A percentile compares a stretch with the other conserved stretches of the same genome.
Conservation (phyloP, 2,329 filamentous ascomycete species). For the Pleoardoris graminearum region DNA sequence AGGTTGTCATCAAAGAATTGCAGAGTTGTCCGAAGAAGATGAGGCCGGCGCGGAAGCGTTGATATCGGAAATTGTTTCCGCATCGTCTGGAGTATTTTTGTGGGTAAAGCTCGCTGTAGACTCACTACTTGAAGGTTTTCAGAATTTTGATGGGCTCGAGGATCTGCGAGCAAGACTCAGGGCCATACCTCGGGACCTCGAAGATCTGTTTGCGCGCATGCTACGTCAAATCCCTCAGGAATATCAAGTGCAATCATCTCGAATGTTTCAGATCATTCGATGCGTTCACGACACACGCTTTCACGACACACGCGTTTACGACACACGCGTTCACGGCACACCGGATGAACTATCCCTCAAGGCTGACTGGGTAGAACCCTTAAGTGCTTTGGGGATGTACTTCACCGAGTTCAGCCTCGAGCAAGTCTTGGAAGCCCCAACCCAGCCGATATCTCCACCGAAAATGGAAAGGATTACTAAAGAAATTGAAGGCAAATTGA, state of each 20-base stretch:
- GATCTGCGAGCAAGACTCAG: background rate
- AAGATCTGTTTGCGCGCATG: background rate
- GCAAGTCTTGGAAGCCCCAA: background rate
- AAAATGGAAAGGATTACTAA: background rate
- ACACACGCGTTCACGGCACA: too few relatives aligned
- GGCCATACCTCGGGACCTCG: conserved; percentile 1
- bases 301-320: too few relatives aligned
- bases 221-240: background rate
- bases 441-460: background rate
- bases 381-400: background rate
- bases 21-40: background rate
- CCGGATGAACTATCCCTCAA: too few relatives aligned
- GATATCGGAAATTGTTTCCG: background rate
- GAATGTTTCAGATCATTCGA: conserved; percentile 5
- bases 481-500: background rate
- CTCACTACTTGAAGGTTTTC: conserved; percentile 1
- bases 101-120: conserved; percentile 15
- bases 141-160: background rate
- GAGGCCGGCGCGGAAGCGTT: background rate
- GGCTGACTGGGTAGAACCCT: too few relatives aligned
- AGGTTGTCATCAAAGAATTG: background rate
- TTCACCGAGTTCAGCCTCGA: background rate
- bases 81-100: conserved; percentile 9
- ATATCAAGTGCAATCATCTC: conserved; percentile 3
- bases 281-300: background rate